Conservation (phyloP, 805 yeast genomes). For the Candida schatavii region DNA sequence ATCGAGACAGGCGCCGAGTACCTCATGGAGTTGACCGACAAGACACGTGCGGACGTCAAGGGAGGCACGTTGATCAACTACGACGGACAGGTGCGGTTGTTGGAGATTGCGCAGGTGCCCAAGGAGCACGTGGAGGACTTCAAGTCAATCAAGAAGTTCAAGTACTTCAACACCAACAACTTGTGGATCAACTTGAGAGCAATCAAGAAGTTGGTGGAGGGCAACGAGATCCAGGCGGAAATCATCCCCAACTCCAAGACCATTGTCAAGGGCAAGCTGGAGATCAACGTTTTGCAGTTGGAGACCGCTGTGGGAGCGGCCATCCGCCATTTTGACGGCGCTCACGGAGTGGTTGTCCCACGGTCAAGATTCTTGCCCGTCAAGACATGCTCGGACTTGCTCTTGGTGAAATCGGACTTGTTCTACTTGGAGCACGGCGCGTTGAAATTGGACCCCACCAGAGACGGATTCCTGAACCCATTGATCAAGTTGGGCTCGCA, state of each 20-base stretch:
- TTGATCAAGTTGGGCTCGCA: constrained; percentile 94
- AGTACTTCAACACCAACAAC: constrained; percentile 96
- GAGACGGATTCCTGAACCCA: constrained; percentile 91
- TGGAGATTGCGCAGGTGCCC: constrained; percentile 98
- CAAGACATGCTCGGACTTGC: constrained; percentile 92
- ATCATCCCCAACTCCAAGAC: constrained; percentile 94
- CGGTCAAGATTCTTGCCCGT: constrained; percentile 97
- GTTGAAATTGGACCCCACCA: constrained; percentile 72
- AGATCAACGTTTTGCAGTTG: constrained; percentile 84
- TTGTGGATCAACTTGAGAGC: constrained; percentile 96
- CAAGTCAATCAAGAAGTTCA: constrained; percentile 96
- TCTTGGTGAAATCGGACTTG: constrained; percentile 92
- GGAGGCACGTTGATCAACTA: constrained; percentile 98
- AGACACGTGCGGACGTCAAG: constrained; percentile 98
- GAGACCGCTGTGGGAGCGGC: constrained; percentile 99
- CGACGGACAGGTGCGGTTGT: constrained; percentile 88
- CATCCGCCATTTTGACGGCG: constrained; percentile 89
- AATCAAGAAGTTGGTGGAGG: constrained; percentile 85
- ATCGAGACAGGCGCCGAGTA: constrained; percentile 87
- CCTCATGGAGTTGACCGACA: constrained; percentile 97
- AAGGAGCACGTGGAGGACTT: constrained; percentile 97
- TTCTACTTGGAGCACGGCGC: constrained; percentile 91
- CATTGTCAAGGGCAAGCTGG: constrained; percentile 71
- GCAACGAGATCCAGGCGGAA: constrained; percentile 79
- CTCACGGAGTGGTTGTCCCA: constrained; percentile 98